Conservation (phyloP, 2,329 filamentous ascomycete genomes). For the Neopestalotiopsis sp. region DNA sequence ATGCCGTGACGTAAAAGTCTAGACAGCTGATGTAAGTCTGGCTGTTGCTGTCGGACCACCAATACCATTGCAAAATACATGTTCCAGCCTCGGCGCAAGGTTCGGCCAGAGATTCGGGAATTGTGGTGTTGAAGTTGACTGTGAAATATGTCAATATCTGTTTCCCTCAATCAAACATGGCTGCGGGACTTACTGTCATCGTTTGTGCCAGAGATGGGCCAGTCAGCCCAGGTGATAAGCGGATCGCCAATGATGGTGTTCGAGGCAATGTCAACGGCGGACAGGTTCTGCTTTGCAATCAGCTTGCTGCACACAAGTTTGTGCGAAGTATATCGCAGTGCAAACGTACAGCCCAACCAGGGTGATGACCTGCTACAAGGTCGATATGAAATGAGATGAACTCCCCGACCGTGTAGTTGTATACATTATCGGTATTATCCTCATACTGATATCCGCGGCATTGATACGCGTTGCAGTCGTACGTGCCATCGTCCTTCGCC, state of each 20-base stretch:
- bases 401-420: constrained; percentile 37
- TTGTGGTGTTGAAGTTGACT: constrained; percentile 57
- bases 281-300: constrained; percentile 46
- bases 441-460: constrained; percentile 39
- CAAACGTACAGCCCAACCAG: constrained; percentile 33
- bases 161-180: too few relatives aligned
- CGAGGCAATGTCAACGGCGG: constrained; percentile 49
- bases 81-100: constrained; percentile 55
- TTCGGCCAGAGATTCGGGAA: constrained; percentile 50
- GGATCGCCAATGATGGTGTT: constrained; percentile 54
- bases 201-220: constrained; percentile 27
- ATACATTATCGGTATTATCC: constrained; percentile 34
- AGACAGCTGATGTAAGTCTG: constrained; percentile 70
- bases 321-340: rapidly evolving
- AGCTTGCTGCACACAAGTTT: constrained; percentile 2
- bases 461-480: constrained; percentile 32
- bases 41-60: constrained; percentile 57
- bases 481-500: constrained; percentile 25
- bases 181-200: constrained; percentile 38
- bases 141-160: constrained; percentile 27
- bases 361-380: constrained; percentile 43
- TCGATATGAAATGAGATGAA: constrained; percentile 42
- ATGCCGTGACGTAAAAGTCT: constrained; percentile 50
- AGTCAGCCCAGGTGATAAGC: constrained; percentile 48
- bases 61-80: constrained; percentile 63